A percentile compares a stretch with the other conserved stretches of the same genome.
phyloP scores from a whole-genome alignment of 768 basidiomycete genomes.

The Candolleomyces eurysporus region DNA sequence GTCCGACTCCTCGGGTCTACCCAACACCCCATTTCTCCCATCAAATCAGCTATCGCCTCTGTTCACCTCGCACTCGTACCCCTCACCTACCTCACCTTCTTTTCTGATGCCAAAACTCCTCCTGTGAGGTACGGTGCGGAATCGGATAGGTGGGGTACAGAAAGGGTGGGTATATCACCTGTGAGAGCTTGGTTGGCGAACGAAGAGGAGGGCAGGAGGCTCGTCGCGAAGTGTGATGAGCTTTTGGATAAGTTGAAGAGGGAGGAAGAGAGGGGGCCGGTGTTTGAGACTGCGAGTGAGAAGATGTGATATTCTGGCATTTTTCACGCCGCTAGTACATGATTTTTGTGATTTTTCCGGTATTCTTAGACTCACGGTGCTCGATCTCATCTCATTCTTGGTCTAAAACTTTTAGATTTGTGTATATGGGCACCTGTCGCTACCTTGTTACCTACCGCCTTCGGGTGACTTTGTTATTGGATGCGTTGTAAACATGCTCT shows the following conservation, averaged over 20 bases:
- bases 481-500: too few relatives aligned
- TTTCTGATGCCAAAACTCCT: slow-evolving; percentile 24
- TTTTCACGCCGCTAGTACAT: too few relatives aligned
- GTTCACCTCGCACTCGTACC: slow-evolving; percentile 68
- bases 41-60: slow-evolving; percentile 65
- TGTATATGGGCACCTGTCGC: too few relatives aligned
- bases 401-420: too few relatives aligned
- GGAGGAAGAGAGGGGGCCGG: slow-evolving; percentile 18
- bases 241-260: slow-evolving; percentile 40
- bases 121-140: slow-evolving; percentile 51
- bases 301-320: slow-evolving; percentile 6
- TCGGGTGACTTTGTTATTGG: too few relatives aligned
- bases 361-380: too few relatives aligned
- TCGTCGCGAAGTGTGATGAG: slow-evolving; percentile 56
- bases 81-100: slow-evolving; percentile 44
- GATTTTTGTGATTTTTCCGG: too few relatives aligned
- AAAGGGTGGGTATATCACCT: slow-evolving; percentile 46
- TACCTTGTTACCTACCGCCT: too few relatives aligned
- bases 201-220: slow-evolving; percentile 39
- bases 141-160: slow-evolving; percentile 55
- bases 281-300: slow-evolving; percentile 16
- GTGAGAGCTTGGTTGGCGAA: slow-evolving; percentile 54
- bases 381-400: too few relatives aligned
- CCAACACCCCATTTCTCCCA: slow-evolving; percentile 59
- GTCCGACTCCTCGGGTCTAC: slow-evolving; percentile 70